Evolutionary conservation across 1,284 basidiomycete genomes (phyloP).

Genomic region (Sanghuangporus weigelae): DNA sequence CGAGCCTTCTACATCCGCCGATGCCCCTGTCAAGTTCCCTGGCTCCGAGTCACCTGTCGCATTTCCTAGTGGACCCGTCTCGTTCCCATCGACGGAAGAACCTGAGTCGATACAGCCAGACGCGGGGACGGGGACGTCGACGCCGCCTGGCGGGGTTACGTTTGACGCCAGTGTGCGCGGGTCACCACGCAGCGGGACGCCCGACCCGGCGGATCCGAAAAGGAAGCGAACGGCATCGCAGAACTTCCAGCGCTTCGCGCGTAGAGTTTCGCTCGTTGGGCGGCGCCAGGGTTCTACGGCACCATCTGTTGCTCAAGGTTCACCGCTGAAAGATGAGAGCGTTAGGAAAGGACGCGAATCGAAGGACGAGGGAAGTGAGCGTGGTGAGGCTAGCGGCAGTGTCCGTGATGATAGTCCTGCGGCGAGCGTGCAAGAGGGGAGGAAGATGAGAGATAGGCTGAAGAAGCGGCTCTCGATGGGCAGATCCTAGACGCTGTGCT

Average conservation of each 20-base stretch:
- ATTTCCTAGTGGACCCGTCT: conserved; percentile 26
- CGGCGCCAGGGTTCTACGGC: conserved; percentile 50
- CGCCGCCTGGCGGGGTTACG: conserved; percentile 30
- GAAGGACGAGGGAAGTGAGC: conserved; percentile 17
- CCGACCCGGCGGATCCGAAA: conserved; percentile 72
- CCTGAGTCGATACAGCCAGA: conserved; percentile 19
- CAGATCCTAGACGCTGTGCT: conserved; percentile 16
- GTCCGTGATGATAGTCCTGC: conserved; percentile 41
- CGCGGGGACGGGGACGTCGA: background rate
- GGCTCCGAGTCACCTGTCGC: conserved; percentile 10
- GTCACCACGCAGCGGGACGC: conserved; percentile 45
- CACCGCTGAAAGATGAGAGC: conserved; percentile 11
- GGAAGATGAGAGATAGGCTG: conserved; percentile 31
- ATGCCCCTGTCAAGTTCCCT: conserved; percentile 26
- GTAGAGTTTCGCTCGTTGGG: conserved; percentile 63
- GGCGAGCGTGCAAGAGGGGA: conserved; percentile 35
- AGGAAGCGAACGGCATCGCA: conserved; percentile 74
- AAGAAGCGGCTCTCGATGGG: conserved; percentile 39
- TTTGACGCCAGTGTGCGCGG: conserved; percentile 31
- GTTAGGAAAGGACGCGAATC: conserved; percentile 5
- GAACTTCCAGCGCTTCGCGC: conserved; percentile 74
- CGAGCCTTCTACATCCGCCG: conserved; percentile 3
- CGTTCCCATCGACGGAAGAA: conserved; percentile 35
- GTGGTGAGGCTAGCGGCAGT: conserved; percentile 29
- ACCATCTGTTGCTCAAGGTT: conserved; percentile 25